Percentiles rank a stretch among this genome's conserved stretches.
Conservation (phyloP, 768 basidiomycete genomes). For the Termitomyces sp. region DNA sequence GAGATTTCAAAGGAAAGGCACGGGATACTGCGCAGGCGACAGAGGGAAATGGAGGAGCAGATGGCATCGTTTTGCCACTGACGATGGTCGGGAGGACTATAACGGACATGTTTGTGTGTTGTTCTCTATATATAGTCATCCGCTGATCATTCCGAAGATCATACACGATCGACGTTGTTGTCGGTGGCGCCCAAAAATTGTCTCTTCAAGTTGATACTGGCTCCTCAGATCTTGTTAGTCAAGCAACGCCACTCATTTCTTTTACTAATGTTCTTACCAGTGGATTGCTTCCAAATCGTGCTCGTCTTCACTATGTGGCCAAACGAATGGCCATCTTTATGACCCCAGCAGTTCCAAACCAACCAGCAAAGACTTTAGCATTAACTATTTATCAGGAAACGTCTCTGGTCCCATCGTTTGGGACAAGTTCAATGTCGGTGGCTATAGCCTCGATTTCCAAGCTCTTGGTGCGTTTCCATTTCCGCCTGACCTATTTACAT, state of each 20-base stretch:
- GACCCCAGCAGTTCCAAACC: constrained; percentile 42
- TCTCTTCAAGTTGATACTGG: constrained; percentile 77
- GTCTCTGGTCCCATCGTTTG: constrained; percentile 63
- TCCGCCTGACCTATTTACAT: too few species aligned
- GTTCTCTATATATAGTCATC: neutral
- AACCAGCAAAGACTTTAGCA: constrained; percentile 39
- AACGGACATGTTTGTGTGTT: constrained; percentile 51
- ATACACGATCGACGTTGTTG: constrained; percentile 55
- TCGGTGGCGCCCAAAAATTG: constrained; percentile 49
- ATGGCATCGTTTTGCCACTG: constrained; percentile 55
- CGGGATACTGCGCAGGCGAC: constrained; percentile 10
- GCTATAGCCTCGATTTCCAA: constrained; percentile 58
- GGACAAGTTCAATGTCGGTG: constrained; percentile 60
- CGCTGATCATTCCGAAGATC: constrained; percentile 30
- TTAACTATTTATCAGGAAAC: constrained; percentile 55
- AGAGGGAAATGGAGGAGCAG: constrained; percentile 40
- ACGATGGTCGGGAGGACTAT: constrained; percentile 46
- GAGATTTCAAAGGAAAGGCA: neutral
- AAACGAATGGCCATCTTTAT: constrained; percentile 44
- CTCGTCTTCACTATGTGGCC: constrained; percentile 43
- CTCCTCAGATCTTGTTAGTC: constrained; percentile 70
- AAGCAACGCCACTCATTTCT: too few species aligned
- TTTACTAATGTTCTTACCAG: constrained; percentile 23
- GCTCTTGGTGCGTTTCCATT: constrained; percentile 52
- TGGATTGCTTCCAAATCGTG: constrained; percentile 74